Percentiles rank a stretch among this genome's conserved stretches.
phyloP scores from a whole-genome alignment of 164 flowering plant species.

The Vitis rotundifolia region DNA sequence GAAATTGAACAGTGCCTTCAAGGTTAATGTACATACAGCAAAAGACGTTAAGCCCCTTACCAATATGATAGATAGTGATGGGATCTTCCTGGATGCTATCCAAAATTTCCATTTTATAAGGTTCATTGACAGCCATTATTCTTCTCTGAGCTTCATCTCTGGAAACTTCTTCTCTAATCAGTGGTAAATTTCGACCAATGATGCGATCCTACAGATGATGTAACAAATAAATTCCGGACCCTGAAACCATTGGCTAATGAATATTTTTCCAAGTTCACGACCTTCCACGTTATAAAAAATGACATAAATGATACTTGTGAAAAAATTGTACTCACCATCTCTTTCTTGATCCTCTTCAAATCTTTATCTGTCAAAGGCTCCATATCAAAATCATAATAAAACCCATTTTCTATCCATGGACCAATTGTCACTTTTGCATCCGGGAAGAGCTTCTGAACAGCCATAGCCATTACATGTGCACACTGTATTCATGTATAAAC shows the following conservation, averaged over 20 bases:
- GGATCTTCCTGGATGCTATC: constrained; percentile 82
- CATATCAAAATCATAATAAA: constrained; percentile 95
- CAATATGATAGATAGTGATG: constrained; percentile 92
- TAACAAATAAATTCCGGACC: constrained; percentile 55
- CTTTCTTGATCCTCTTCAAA: constrained; percentile 89
- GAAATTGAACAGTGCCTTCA: too few relatives aligned
- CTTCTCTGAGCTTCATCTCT: constrained; percentile 87
- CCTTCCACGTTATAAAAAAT: not conserved
- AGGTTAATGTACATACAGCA: not conserved
- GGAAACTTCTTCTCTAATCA: constrained; percentile 81
- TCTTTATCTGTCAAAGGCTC: constrained; percentile 89
- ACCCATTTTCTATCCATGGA: constrained; percentile 96
- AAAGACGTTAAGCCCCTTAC: constrained; percentile 28
- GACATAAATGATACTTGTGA: not conserved
- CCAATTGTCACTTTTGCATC: constrained; percentile 95
- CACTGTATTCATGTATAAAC: constrained; percentile 51
- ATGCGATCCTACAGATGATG: constrained; percentile 93
- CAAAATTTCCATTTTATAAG: constrained; percentile 93
- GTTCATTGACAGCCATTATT: constrained; percentile 74
- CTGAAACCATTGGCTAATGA: constrained; percentile 49
- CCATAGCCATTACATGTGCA: constrained; percentile 99
- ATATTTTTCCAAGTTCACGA: constrained; percentile 28
- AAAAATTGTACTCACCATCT: constrained; percentile 65
- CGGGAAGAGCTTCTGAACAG: constrained; percentile 92
- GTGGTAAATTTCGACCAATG: constrained; percentile 77